Base-by-base conservation (phyloP, 2,329 filamentous ascomycete species). In the Hyphodiscus sp. region DNA sequence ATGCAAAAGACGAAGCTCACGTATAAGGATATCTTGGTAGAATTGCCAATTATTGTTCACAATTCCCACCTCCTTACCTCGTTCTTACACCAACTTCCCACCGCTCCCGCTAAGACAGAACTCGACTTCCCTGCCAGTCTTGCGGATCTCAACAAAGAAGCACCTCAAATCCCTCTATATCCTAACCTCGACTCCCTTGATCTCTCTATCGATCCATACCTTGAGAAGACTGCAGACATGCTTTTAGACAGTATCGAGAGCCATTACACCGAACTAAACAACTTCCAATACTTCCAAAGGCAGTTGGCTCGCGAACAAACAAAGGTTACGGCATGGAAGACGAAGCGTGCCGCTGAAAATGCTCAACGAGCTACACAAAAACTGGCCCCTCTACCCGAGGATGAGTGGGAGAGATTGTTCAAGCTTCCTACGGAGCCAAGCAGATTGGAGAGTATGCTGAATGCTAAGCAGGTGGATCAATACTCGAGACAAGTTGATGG, bases 181-280 rank as follows among this genome's bases (percentile, higher is more conserved):
- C 92, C 92, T 50, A 96, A 95, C 68, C 85, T 91, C 70, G 91
- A 96, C 67, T 66, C 66, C 44, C 84, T 99, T 54, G 90, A 96
- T 65, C 84, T 99, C 58, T 89, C 87, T 61, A 95, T 97, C 72
- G 94, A 99, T 71, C 94, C 94, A 30, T 96, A 95, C 80, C 84
- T 99, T 47, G 92, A 97, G 80, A 96, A 96, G 82, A 96, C 92
- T 50, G 96, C 91, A 75, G 92, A 99, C 69, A 83, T 96, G 63
- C 83, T 99, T 53, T 84, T 97, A 59, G 94, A 99, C 69, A 91
- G 87, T 77, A 96, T 99, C 71, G 94, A 99, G 78, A 87, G 87
- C 52, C 94, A 99, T 78, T 94, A 97, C 76, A 96, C 91, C 56
- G 94, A 99, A 74, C 87, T 95, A 71, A 97, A 97, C 83, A 99